These are phyloP conservation scores for Apophysomyces elegans DNA, from an alignment of 371 early-diverging fungal genomes.

Conservation along the genomic window DNA sequence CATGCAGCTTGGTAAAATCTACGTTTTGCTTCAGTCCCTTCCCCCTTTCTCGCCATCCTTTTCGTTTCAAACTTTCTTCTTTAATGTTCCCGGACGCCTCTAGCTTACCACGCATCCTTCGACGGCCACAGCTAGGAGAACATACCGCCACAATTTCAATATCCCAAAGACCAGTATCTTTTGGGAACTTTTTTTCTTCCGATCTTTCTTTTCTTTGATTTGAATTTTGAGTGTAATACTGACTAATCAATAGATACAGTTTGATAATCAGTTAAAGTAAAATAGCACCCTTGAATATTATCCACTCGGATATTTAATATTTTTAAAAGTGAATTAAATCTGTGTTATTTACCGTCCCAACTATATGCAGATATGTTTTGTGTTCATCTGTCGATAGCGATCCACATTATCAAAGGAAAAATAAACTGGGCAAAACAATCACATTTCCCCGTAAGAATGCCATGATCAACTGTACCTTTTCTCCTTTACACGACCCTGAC, in stretches of 20 bases:
- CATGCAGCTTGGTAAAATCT: neutral
- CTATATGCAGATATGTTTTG: slow-evolving; percentile 96
- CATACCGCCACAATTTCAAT: slow-evolving; percentile 5
- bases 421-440: neutral
- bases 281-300: slow-evolving; percentile 88
- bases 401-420: too few relatives aligned
- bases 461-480: slow-evolving; percentile 95
- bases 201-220: slow-evolving; percentile 71
- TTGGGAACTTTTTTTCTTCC: neutral
- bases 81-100: slow-evolving; percentile 30
- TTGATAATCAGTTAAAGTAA: slow-evolving; percentile 62
- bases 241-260: slow-evolving; percentile 87
- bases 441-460: slow-evolving; percentile 82
- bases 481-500: slow-evolving; percentile 93
- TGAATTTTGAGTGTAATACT: slow-evolving; percentile 90
- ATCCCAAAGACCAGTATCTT: neutral
- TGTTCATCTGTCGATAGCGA: slow-evolving; percentile 87
- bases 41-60: neutral
- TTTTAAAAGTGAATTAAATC: slow-evolving; percentile 85
- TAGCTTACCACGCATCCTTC: slow-evolving; percentile 48
- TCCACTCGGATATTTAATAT: slow-evolving; percentile 89
- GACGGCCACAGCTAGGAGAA: slow-evolving; percentile 53
- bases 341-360: slow-evolving; percentile 94
- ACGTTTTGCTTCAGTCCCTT: neutral
- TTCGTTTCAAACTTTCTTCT: neutral